Base-by-base conservation (phyloP, 2,329 filamentous ascomycete genomes). In the Cordyceps fumosorosea region DNA sequence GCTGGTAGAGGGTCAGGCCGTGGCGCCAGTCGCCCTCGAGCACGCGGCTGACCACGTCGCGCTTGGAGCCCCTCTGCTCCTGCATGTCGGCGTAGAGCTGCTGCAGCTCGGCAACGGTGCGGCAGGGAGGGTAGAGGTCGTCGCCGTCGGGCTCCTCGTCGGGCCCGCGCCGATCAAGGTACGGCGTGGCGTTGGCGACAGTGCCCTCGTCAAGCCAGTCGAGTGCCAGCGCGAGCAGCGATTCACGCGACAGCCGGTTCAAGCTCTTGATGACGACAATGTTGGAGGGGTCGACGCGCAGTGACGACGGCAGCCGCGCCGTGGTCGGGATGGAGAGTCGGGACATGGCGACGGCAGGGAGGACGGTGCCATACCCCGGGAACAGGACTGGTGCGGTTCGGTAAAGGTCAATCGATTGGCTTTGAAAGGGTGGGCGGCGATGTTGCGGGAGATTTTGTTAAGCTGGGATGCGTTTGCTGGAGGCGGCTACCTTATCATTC, bases 141-240 rank as follows among this genome's bases (percentile, higher is more conserved):
- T 85, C 81, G 40, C 79, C 79, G 61, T 89, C 83, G 1, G 85
- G 82, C 12, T 84, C 80, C 0, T 81, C 77, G 8, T 83, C 77
- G n/a, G 61, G 59, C 42, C 62, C 66, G 20, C 63, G 51, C 66
- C 63, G 63, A 69, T 70, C 59, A 18, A 78, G 68, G 56, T 74
- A 73, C 8, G 73, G 69, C 45, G 73, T 65, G 70, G 79, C 52
- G 89, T 81, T 70, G 81, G 81, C 74, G 47, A 85, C 78, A 65
- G 89, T 87, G 65, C 81, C 78, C 55, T 88, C 84, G 62, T 88
- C 84, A 3, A 96, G 84, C 91, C 91, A 96, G 76, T 89, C 83
- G 24, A 92, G 80, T 0, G 84, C 89, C 10, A 96, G 81, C 0
- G 86, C 84, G 29, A 95, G 76, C 24, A 96, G 82, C 0, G 89